Base-by-base conservation (phyloP, 805 yeast species). In the Pichia deserticola region DNA sequence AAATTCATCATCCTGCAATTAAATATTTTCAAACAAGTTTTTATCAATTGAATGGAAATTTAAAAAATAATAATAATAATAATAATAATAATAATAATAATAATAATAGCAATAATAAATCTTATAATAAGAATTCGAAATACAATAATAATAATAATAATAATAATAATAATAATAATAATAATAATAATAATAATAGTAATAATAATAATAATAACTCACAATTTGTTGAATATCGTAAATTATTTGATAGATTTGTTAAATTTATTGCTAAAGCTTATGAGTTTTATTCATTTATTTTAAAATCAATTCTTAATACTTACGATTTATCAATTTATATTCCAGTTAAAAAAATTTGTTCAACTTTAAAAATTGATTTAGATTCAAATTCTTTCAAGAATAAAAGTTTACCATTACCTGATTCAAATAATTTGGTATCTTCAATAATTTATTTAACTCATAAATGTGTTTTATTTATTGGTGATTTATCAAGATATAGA, bases 1-100 rank as follows among this genome's bases (percentile, higher is more conserved):
- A 78, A 5, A 72, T 84, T 54, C 84, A 81, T 55, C 79, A 81
- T 57, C 88, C 88, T 2, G 75, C 79, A 2, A 72, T 83, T 52
- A 82, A 80, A 55, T 74, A 74, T 60, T 82, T 74, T 57, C 81
- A 77, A 58, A 57, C 62, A 10, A 70, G 66, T 58, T 63, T 68
- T 48, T 53, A 56, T 27, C 45, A 50, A 10, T 32, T 61, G 5
- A 46, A 20, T 34, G 42, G 43, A 35, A 29, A 45, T 25, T 32
- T n/a, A 12, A 47, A 45, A 30, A 45, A 42, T 30, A 29, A 11
- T 13, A 42, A 45, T 54, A 36, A 50, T 54, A 50, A 39, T 27
- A 35, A 51, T 46, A 40, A 51, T 53, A 51, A 42, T 30, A 36
- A 51, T 46, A 50, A 53, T 35, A 63, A 36, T 15, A 43, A 52